These are phyloP conservation scores for Trichoderma virens DNA, from an alignment of 495 filamentous ascomycete genomes.

Conservation along the genomic window DNA sequence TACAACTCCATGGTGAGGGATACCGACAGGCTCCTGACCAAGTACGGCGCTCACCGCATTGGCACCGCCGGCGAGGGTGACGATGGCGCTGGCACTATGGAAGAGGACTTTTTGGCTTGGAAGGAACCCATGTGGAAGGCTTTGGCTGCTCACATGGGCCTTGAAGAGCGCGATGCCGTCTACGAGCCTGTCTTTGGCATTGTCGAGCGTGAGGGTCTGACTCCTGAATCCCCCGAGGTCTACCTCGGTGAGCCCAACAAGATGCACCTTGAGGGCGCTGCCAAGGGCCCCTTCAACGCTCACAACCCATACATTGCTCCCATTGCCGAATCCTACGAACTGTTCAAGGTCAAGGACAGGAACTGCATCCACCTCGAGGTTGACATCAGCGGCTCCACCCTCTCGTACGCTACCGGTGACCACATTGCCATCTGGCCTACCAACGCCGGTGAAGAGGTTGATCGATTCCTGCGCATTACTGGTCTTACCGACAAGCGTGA, in stretches of 20 bases:
- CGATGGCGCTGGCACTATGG: constrained; percentile 98
- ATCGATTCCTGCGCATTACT: constrained; percentile 77
- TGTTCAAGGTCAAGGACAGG: constrained; percentile 85
- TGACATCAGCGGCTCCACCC: constrained; percentile 75
- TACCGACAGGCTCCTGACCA: constrained; percentile 68
- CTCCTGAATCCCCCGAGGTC: constrained; percentile 72
- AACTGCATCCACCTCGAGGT: constrained; percentile 98
- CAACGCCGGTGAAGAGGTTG: constrained; percentile 86
- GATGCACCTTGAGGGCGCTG: constrained; percentile 77
- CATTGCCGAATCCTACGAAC: constrained; percentile 78
- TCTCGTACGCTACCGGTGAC: constrained; percentile 92
- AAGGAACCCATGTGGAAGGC: constrained; percentile 98
- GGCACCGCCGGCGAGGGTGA: constrained; percentile 91
- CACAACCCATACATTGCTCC: constrained; percentile 97
- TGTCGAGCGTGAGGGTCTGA: constrained; percentile 64
- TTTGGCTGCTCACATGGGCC: constrained; percentile 67
- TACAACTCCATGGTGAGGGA: constrained; percentile 98
- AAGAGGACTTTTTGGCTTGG: constrained; percentile 98
- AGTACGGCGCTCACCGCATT: constrained; percentile 75
- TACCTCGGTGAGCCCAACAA: constrained; percentile 97
- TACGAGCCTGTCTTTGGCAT: constrained; percentile 92
- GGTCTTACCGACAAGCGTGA: constrained; percentile 70
- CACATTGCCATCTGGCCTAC: constrained; percentile 98
- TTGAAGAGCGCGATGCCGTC: constrained; percentile 91
- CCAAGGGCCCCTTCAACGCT: constrained; percentile 88